Conservation (phyloP, 2,329 filamentous ascomycete genomes). For the Fusarium hostae region DNA sequence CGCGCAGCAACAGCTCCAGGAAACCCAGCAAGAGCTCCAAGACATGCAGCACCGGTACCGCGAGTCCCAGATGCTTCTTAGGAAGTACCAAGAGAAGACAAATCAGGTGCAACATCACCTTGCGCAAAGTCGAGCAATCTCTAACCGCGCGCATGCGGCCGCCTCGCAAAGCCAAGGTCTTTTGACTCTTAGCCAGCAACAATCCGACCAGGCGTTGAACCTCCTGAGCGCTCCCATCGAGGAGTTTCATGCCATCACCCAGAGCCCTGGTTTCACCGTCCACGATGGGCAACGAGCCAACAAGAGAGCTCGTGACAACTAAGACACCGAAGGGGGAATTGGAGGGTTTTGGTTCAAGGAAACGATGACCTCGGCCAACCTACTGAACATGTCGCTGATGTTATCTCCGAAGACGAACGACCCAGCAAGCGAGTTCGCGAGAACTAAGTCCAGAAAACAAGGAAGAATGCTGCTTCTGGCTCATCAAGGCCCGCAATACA, state of each 20-base stretch:
- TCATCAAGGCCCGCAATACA: background rate
- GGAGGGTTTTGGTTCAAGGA: fast-evolving
- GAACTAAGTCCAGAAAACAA: background rate
- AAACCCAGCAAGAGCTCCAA: background rate
- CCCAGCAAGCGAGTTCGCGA: background rate
- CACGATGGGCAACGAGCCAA: background rate
- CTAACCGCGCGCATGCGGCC: background rate
- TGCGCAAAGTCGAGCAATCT: background rate
- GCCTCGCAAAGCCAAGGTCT: fast-evolving
- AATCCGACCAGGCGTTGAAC: fast-evolving
- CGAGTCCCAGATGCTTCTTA: fast-evolving
- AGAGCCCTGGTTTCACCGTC: background rate
- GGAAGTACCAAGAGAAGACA: background rate
- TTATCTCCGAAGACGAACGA: background rate
- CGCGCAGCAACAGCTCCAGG: fast-evolving
- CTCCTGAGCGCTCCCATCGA: fast-evolving
- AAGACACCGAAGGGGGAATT: fast-evolving
- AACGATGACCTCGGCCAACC: background rate
- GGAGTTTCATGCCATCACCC: fast-evolving
- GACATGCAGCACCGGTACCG: background rate
- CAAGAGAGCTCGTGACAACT: background rate
- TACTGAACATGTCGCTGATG: too few relatives aligned
- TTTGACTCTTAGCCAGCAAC: background rate
- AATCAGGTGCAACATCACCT: background rate
- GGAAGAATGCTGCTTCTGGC: fast-evolving